Evolutionary conservation across 2,329 filamentous ascomycete species (phyloP).

Genomic region (Colletotrichum caudatum): DNA sequence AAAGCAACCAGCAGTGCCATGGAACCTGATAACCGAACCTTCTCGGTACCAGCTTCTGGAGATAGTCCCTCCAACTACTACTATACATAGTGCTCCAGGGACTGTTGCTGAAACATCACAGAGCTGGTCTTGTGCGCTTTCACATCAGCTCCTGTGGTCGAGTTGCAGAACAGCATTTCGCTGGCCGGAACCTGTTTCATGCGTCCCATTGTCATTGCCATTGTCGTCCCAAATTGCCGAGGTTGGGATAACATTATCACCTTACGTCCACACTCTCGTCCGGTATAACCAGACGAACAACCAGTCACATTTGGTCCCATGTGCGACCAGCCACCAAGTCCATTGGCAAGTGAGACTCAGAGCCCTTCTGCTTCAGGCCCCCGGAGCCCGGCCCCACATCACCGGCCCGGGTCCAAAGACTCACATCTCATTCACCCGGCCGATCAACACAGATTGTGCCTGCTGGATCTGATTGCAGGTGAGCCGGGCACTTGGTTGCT

Average conservation of each 20-base stretch:
- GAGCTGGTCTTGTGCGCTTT: background rate
- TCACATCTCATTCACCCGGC: background rate
- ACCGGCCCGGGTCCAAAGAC: constrained; percentile 13
- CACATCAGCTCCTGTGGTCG: background rate
- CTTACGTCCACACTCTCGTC: background rate
- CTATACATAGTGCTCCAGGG: background rate
- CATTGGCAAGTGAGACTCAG: background rate
- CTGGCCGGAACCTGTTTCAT: background rate
- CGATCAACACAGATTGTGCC: background rate
- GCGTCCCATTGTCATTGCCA: background rate
- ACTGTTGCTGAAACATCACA: background rate
- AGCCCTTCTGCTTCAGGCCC: background rate
- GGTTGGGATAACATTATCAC: background rate
- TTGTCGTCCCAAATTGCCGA: background rate
- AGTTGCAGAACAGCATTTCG: no score
- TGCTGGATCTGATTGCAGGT: background rate
- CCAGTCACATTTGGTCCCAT: background rate
- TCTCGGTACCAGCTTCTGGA: background rate
- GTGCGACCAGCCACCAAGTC: background rate
- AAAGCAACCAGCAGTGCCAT: no score
- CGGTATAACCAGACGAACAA: background rate
- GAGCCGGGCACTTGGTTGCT: background rate
- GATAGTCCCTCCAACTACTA: background rate
- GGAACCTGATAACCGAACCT: background rate
- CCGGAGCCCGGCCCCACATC: constrained; percentile 8